These are phyloP conservation scores for Hansenula sp. DNA, from an alignment of 1,139 yeast genomes.

Conservation along the genomic window DNA sequence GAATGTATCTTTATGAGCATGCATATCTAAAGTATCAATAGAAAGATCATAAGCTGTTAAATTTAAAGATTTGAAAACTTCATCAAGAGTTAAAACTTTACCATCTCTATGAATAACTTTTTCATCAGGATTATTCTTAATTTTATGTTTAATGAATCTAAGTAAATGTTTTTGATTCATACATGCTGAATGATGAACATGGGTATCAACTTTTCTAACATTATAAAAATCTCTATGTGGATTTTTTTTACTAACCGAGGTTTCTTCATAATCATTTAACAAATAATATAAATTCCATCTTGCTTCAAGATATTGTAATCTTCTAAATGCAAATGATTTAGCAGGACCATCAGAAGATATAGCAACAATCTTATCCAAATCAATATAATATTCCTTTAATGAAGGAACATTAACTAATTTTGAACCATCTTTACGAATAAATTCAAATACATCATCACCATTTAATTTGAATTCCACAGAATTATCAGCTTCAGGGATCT, in stretches of 20 bases:
- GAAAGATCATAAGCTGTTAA: slow-evolving; percentile 92
- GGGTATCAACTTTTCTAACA: slow-evolving; percentile 97
- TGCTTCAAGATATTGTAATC: slow-evolving; percentile 91
- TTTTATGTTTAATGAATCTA: slow-evolving; percentile 89
- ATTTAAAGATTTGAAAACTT: slow-evolving; percentile 87
- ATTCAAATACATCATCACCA: slow-evolving; percentile 66
- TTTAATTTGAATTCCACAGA: slow-evolving; percentile 47
- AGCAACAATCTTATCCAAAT: slow-evolving; percentile 63
- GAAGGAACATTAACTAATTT: slow-evolving; percentile 57
- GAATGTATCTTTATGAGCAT: slow-evolving; percentile 96
- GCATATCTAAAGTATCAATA: slow-evolving; percentile 98
- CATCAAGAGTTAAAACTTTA: slow-evolving; percentile 74
- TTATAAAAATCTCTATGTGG: slow-evolving; percentile 98
- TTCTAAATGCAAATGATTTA: slow-evolving; percentile 93
- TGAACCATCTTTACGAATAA: slow-evolving; percentile 32
- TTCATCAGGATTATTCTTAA: slow-evolving; percentile 76
- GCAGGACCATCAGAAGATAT: slow-evolving; percentile 93
- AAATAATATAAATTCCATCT: slow-evolving; percentile 91
- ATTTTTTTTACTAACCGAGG: slow-evolving; percentile 73
- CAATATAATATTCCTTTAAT: slow-evolving; percentile 77
- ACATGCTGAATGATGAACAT: slow-evolving; percentile 98
- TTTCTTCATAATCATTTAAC: slow-evolving; percentile 89
- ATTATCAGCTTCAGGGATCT: slow-evolving; percentile 58
- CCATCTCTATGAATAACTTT: slow-evolving; percentile 94
- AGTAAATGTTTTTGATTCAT: slow-evolving; percentile 97